phyloP scores from a whole-genome alignment of 2,329 filamentous ascomycete genomes.

The Xylariaceae sp. region DNA sequence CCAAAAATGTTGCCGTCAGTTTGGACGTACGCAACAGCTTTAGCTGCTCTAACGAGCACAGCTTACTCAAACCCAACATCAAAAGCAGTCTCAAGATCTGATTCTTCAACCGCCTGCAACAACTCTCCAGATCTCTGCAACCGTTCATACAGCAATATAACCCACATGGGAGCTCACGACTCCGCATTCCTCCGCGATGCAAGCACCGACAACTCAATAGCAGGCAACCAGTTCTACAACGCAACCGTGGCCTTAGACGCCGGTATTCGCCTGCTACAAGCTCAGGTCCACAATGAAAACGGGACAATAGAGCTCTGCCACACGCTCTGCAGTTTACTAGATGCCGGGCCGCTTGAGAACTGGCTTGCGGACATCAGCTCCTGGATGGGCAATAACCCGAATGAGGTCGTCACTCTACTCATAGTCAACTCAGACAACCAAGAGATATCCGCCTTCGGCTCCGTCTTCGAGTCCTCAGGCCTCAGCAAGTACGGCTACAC shows the following conservation, averaged over 20 bases:
- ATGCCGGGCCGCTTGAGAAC: conserved; percentile 60
- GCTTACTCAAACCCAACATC: conserved; percentile 12
- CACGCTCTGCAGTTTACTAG: conserved; percentile 61
- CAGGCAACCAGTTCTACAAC: conserved; percentile 72
- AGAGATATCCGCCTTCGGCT: conserved; percentile 50
- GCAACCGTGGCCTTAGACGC: conserved; percentile 66
- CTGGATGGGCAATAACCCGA: conserved; percentile 67
- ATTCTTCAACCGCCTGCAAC: conserved; percentile 58
- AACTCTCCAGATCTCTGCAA: conserved; percentile 73
- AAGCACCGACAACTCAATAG: conserved; percentile 56
- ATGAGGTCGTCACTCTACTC: conserved; percentile 73
- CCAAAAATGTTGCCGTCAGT: conserved; percentile 12
- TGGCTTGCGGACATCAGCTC: conserved; percentile 62
- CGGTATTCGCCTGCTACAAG: conserved; percentile 67
- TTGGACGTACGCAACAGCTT: conserved; percentile 4
- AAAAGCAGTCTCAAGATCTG: conserved; percentile 6
- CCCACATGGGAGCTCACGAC: conserved; percentile 74
- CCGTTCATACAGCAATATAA: conserved; percentile 69
- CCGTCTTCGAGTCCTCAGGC: conserved; percentile 51
- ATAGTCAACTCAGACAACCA: conserved; percentile 59
- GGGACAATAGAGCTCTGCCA: conserved; percentile 66
- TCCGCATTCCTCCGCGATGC: conserved; percentile 66
- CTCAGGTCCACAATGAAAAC: conserved; percentile 63
- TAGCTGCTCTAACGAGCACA: conserved; percentile 10
- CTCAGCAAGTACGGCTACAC: conserved; percentile 56